Evolutionary conservation across 306 rosid species (phyloP).

Genomic region (Cicer bijugum): DNA sequence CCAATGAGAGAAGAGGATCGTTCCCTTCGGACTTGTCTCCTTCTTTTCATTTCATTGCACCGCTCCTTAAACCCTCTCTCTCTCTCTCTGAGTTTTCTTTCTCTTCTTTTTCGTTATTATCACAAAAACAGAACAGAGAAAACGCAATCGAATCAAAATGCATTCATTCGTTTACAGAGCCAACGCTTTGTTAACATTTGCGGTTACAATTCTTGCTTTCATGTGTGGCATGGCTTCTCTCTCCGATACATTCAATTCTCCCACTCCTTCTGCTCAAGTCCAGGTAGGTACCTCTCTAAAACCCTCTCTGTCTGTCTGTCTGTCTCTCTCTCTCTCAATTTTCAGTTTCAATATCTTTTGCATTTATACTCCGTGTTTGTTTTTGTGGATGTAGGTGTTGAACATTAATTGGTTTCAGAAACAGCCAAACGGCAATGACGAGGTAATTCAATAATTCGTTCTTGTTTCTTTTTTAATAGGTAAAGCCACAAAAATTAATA

Average conservation of each 20-base stretch:
- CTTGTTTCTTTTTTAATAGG: too few relatives aligned
- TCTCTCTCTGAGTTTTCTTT: not conserved
- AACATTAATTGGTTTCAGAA: slow-evolving; percentile 78
- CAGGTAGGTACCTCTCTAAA: slow-evolving; percentile 69
- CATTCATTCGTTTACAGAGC: slow-evolving; percentile 84
- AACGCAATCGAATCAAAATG: slow-evolving; percentile 48
- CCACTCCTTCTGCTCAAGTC: slow-evolving; percentile 66
- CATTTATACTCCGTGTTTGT: not conserved
- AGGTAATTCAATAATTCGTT: slow-evolving; percentile 47
- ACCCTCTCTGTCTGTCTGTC: too few relatives aligned
- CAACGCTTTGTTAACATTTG: slow-evolving; percentile 79
- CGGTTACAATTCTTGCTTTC: slow-evolving; percentile 72
- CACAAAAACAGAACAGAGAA: not conserved
- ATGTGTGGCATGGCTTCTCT: slow-evolving; percentile 77
- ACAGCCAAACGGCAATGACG: slow-evolving; percentile 74
- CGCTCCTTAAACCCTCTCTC: not conserved
- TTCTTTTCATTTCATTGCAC: not conserved
- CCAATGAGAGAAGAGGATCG: not conserved
- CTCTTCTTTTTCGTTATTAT: not conserved
- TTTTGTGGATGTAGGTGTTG: slow-evolving; percentile 52
- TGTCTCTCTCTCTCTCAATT: slow-evolving; percentile 8
- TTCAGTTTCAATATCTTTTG: not conserved
- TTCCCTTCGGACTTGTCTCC: not conserved
- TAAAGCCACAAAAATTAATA: too few relatives aligned
- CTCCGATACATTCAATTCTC: slow-evolving; percentile 68